A percentile compares a stretch with the other conserved stretches of the same genome.
phyloP scores from a whole-genome alignment of 169 alveolate genomes.

The Eimeria sp. region DNA sequence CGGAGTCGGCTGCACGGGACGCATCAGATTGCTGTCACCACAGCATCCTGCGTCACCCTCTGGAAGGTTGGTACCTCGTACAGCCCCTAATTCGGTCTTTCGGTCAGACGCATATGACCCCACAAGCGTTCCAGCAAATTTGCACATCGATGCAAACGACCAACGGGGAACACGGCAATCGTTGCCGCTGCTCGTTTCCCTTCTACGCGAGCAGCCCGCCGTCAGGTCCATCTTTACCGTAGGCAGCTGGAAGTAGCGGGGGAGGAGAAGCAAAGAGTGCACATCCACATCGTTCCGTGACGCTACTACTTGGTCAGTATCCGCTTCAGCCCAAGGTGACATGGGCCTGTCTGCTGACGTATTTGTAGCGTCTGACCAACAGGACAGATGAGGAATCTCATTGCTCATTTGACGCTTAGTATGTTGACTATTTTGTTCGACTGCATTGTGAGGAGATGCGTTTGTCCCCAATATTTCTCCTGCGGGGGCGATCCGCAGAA shows the following conservation, averaged over 20 bases:
- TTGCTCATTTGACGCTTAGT: not conserved
- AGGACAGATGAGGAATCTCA: not conserved
- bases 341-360: not conserved
- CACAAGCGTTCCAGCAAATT: not conserved
- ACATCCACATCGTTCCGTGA: constrained; percentile 15
- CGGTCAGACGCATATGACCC: constrained; percentile 56
- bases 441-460: not conserved
- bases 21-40: not conserved
- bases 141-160: constrained; percentile 61
- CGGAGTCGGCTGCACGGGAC: constrained; percentile 35
- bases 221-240: constrained; percentile 24
- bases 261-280: not conserved
- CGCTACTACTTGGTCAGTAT: constrained; percentile 6
- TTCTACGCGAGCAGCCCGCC: constrained; percentile 31
- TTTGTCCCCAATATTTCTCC: constrained; percentile 7
- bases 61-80: not conserved
- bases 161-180: constrained; percentile 33
- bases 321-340: constrained; percentile 23
- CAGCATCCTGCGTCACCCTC: not conserved
- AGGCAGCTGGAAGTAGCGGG: constrained; percentile 49
- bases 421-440: not conserved
- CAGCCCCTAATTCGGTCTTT: not conserved
- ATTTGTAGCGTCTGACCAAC: not conserved
- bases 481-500: constrained; percentile 46
- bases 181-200: constrained; percentile 19